A percentile compares a stretch with the other conserved stretches of the same genome.
phyloP scores from a whole-genome alignment of 2,329 filamentous ascomycete species.

The Colletotrichum aenigma region DNA sequence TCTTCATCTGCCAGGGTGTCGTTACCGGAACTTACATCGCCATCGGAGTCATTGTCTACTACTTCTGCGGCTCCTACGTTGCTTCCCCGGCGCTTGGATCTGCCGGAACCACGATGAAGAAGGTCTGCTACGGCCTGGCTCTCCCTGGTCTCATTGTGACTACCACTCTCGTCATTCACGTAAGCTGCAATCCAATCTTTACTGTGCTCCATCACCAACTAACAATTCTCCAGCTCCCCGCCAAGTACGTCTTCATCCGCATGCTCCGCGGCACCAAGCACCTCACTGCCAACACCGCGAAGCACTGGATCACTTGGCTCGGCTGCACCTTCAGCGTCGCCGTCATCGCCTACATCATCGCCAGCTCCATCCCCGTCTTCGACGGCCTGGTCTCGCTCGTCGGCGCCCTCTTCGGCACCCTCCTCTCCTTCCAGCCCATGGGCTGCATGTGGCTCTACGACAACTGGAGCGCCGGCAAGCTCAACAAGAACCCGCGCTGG shows the following conservation, averaged over 20 bases:
- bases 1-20: conserved; percentile 28
- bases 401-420: conserved; percentile 29
- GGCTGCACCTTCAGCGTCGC: conserved; percentile 28
- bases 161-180: conserved; percentile 30
- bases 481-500: conserved; percentile 6
- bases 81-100: conserved; percentile 51
- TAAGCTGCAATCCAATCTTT: conserved; percentile 2
- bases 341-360: conserved; percentile 31
- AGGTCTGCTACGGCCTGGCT: conserved; percentile 46
- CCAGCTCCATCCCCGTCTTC: conserved; percentile 32
- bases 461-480: conserved; percentile 35
- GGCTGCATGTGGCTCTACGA: conserved; percentile 49
- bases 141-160: conserved; percentile 33
- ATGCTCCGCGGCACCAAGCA: conserved; percentile 31
- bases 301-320: conserved; percentile 35
- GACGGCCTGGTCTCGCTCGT: conserved; percentile 28
- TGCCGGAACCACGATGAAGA: conserved; percentile 45
- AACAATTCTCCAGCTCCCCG: conserved; percentile 16
- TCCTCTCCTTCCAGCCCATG: conserved; percentile 29
- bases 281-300: conserved; percentile 28
- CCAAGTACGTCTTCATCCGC: conserved; percentile 31
- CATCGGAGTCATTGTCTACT: conserved; percentile 45
- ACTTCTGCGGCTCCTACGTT: conserved; percentile 49
- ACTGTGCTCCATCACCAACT: not conserved
- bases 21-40: conserved; percentile 35